Evolutionary conservation across 495 filamentous ascomycete genomes (phyloP), one percentile per base, ranked within the genome.

Genomic region (Barbatosphaeria neglecta): DNA sequence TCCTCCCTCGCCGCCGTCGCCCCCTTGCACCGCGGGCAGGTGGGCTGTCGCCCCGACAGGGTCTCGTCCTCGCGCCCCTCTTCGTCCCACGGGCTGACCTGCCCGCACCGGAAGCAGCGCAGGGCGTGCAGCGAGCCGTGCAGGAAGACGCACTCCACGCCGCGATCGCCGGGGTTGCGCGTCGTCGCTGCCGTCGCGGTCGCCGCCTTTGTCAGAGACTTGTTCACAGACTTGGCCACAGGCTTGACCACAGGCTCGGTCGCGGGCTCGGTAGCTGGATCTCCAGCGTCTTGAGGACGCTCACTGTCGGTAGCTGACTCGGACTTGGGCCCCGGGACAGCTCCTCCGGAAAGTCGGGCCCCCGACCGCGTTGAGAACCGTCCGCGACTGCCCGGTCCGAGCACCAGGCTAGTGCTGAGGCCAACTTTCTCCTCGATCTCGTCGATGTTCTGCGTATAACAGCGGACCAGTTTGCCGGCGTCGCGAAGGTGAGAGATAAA

Each of bases 381-480:
- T 24, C 71, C 66, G 19, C 73, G 63, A 50, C 68, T 80, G 7
- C 82, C 81, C 3, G 72, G 67, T 1, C 81, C 81, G 6, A 65
- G 59, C 6, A 63, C 57, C 18, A 85, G 58, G 15, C 71, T 66
- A 0, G 72, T 75, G 22, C 61, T 65, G 35, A 85, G 68, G 7
- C 81, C 80, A 17, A 81, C 75, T 18, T 79, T 72, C 43, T 78
- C 75, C 49, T 86, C 82, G 5, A 86, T 66, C 47, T 75, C 75
- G 48, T 86, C 82, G 23, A 86, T 86, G 43, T 86, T 86, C 51
- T 86, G 82, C 0, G 81, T 84, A 51, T 84, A 84, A 44, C 80
- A 82, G 25, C 81, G 60, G 15, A 82, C 74, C 19, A 84, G 60
- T 38, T 79, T 78, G 2, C 78, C 71, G 28, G 69, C 69, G 56